Base-by-base conservation (phyloP, 2,329 filamentous ascomycete genomes). In the Trichoderma simmonsii region DNA sequence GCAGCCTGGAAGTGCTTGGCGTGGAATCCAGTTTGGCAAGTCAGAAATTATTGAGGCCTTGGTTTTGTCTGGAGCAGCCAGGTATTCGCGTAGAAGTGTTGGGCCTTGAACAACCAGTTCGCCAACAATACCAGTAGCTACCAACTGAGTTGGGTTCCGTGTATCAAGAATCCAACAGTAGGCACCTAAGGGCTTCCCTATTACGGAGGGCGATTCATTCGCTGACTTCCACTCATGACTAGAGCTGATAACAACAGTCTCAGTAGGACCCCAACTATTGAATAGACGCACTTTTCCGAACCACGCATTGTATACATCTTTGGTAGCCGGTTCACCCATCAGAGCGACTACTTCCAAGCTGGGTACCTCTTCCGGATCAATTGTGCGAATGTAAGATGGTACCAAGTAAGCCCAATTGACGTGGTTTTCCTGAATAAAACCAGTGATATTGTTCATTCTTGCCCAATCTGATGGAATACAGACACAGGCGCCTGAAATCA, bases 11-110 rank as follows among this genome's bases (percentile, higher is more conserved):
- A 28, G 11, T 8, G 36, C 21, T 4, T 26, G 36, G 18, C 18
- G 14, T n/a, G 73, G 39, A 32, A 15, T 6, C 62, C 62, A 71
- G 15, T 21, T 21, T 18, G 14, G 36, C 6, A 48, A 36, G 32
- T 7, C 34, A 6, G 6, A 51, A 30, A 62, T 8, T 73, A 90
- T 89, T 0, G 81, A 82, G 21, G 81, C 82, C 14, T 80, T 80
- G 0, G 87, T 89, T 15, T 51, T 48, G 8, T 65, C 61, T 54
- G 62, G 15, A 24, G 79, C 75, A 64, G 85, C 83, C n/a, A 86
- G 76, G 71, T 88, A 88, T 36, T 85, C 85, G 36, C 82, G 78
- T 24, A 83, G 84, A 14, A 88, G 81, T 3, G 82, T 81, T 1
- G 85, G 85, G 0, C 83, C 82, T 70, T 81, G 80, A 43, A 85